phyloP scores from a whole-genome alignment of 2,329 filamentous ascomycete species.

The Aspergillus puulaauensis region DNA sequence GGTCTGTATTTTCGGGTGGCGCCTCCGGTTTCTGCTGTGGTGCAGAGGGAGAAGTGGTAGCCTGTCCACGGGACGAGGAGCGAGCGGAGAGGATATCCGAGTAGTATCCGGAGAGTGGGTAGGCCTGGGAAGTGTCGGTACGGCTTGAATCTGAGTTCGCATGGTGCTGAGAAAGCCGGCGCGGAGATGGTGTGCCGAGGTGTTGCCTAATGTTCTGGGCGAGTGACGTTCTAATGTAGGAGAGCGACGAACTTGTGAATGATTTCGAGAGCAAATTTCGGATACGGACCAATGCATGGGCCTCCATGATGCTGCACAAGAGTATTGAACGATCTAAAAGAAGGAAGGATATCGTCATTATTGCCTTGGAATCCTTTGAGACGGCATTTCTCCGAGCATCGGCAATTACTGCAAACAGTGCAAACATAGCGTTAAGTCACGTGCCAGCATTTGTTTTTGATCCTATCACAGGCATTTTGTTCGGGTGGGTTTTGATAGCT shows the following conservation, averaged over 20 bases:
- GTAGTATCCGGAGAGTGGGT: slow-evolving; percentile 47
- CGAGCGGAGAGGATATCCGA: slow-evolving; percentile 39
- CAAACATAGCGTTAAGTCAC: slow-evolving; percentile 26
- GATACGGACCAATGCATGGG: slow-evolving; percentile 17
- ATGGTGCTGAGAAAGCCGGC: slow-evolving; percentile 18
- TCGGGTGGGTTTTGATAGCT: neutral
- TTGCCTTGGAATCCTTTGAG: neutral
- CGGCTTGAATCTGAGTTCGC: slow-evolving; percentile 11
- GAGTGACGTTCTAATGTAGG: neutral
- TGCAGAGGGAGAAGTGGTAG: slow-evolving; percentile 18
- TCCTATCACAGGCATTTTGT: neutral
- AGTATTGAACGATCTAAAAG: slow-evolving; percentile 4
- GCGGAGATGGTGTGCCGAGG: slow-evolving; percentile 22
- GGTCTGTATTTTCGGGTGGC: slow-evolving; percentile 15
- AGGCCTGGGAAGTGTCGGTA: slow-evolving; percentile 30
- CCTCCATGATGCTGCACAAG: slow-evolving; percentile 25
- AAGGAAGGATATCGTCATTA: slow-evolving; percentile 13
- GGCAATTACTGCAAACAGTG: slow-evolving; percentile 32
- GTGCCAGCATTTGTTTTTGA: neutral
- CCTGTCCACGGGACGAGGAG: slow-evolving; percentile 23
- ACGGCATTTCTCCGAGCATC: slow-evolving; percentile 6
- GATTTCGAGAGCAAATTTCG: slow-evolving; percentile 20
- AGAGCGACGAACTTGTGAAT: neutral
- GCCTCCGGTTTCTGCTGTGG: slow-evolving; percentile 15
- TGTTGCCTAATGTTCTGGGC: slow-evolving; percentile 16